Evolutionary conservation across 495 filamentous ascomycete species (phyloP).

Genomic region (Penicillium waksmanii): DNA sequence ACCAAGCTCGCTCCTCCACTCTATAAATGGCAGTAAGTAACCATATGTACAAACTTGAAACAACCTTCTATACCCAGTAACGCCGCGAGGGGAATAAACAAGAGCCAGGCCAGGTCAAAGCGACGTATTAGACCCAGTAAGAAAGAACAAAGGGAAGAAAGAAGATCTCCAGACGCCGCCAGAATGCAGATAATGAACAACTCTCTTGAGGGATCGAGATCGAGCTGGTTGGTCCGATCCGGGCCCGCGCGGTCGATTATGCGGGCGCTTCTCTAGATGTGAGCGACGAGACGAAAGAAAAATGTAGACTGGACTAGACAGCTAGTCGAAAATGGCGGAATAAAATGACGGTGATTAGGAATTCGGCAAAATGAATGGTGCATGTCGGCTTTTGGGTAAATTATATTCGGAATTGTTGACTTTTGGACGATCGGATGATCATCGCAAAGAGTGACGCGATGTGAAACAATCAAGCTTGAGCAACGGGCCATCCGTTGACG

Average conservation of each 20-base stretch:
- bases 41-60: constrained; percentile 11
- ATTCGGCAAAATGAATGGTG: too few relatives aligned
- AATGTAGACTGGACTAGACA: too few relatives aligned
- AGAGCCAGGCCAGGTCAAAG: neutral
- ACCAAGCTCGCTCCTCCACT: neutral
- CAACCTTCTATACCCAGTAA: constrained; percentile 4
- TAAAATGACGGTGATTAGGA: too few relatives aligned
- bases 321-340: too few relatives aligned
- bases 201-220: neutral
- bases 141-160: neutral
- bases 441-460: neutral
- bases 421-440: too few relatives aligned
- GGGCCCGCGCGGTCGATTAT: neutral
- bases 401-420: neutral
- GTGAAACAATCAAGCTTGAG: constrained; percentile 21
- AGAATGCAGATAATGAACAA: neutral
- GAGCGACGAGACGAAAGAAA: too few relatives aligned
- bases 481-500: constrained; percentile 49
- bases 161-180: neutral
- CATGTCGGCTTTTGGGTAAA: too few relatives aligned
- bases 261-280: neutral
- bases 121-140: constrained; percentile 1
- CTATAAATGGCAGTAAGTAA: constrained; percentile 10
- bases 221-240: neutral
- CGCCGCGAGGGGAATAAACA: neutral